Base-by-base conservation (phyloP, 2,329 filamentous ascomycete species). In the Clonostachys solani region DNA sequence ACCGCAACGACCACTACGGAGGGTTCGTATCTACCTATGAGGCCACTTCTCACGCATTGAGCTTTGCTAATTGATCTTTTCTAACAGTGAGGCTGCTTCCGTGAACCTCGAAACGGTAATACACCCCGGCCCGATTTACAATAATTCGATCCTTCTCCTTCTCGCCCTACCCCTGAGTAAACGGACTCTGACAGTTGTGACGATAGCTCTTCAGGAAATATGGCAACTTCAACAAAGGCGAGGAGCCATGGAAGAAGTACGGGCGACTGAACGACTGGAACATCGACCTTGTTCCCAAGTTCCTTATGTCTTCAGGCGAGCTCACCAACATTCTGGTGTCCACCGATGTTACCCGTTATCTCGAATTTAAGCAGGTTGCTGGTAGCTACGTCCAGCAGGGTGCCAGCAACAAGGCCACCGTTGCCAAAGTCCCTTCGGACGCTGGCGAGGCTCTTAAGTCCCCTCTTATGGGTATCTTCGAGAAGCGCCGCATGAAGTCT, bases 221-320 rank as follows among this genome's bases (percentile, higher is more conserved):
- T 69, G 89, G 89, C 67, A 94, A 94, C 77, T 89, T 83, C 65
- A 67, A 73, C 50, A 67, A 79, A 52, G 89, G 87, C 58, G 86
- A 91, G 64, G 89, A 96, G 77, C 92, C 92, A 56, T 97, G 94
- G 94, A 92, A 95, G 78, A 92, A 96, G 72, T 97, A 96, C 69
- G 92, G 92, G 60, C 87, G 94, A 50, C 78, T 85, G 66, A 96
- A 96, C 74, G 92, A 97, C 80, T 99, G 94, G 94, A 97, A 96
- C 78, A 95, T 99, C 71, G 95, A 99, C 67, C 81, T 99, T 52
- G 92, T 99, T 43, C 92, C 94, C 57, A 99, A 99, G 80, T 86
- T 99, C 62, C 83, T 99, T 69, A 97, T 99, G 92, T 91, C 92
- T 50, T 96, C 95, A 54, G 94, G 94, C 69, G 92, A 99, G 75